Evolutionary conservation across 2,329 filamentous ascomycete species (phyloP), one percentile per base, ranked within the genome.

Genomic region (Aspergillus sp.): DNA sequence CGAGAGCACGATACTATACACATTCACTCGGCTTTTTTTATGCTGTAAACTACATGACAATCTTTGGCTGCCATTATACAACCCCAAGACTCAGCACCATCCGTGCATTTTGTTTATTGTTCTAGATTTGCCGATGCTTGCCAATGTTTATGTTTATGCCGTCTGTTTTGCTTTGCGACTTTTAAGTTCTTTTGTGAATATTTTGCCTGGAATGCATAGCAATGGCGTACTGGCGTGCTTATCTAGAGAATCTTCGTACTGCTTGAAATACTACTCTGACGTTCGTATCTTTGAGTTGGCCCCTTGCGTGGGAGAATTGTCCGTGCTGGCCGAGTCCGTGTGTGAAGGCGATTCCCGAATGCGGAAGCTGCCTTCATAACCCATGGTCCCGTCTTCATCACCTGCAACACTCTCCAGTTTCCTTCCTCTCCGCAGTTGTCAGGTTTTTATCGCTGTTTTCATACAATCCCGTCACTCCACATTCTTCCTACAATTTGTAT

Each of bases 1-100:
- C 13, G n/a, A 17, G 41, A 53, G 30, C 41, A 36, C 56, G 56
- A 59, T 55, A 34, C 38, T 9, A 41, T 53, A 42, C 45, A 32
- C 34, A 30, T 51, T 58, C 59, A 49, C 47, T 54, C 54, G 50
- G 50, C 24, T 56, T 59, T 56, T 30, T 56, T 17, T 42, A 24
- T 50, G 15, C 47, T 48, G 48, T 49, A 49, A 49, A 48, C 24
- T 42, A 51, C 9, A 24, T 90, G 36, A 43, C 38, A 39, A 90
- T 18, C 34, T 17, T 42, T 39, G 45, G 9, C 22, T 50, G 36
- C 15, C 11, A 36, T n/a, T 15, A 13, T 50, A 36, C 45, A 22
- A n/a, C n/a, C 43, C 11, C 15, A 44, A 48, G 32, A n/a, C 39
- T 24, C 26, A 18, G 47, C 13, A 36, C 34, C n/a, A 15, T 36